phyloP scores from a whole-genome alignment of 345 rosid genomes.

The Conringia planisiliqua region DNA sequence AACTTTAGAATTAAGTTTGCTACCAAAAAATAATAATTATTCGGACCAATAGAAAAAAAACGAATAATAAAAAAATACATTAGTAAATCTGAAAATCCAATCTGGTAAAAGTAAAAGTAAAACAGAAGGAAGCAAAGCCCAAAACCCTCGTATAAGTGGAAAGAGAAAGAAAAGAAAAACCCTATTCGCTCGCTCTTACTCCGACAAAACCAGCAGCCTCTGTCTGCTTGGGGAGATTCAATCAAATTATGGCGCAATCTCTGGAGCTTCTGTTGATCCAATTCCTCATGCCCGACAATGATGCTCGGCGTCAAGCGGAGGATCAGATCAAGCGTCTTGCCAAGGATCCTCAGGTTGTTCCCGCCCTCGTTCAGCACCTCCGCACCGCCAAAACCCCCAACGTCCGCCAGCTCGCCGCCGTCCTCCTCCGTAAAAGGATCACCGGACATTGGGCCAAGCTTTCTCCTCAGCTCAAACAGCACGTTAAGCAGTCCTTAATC shows the following conservation, averaged over 20 bases:
- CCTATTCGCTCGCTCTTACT: constrained; percentile 20
- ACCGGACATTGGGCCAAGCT: constrained; percentile 99
- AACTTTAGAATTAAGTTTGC: not conserved
- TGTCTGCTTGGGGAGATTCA: constrained; percentile 10
- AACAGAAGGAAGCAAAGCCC: not conserved
- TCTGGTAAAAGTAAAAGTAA: not conserved
- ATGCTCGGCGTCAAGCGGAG: constrained; percentile 95
- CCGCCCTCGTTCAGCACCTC: constrained; percentile 91
- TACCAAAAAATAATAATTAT: not conserved
- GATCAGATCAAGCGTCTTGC: constrained; percentile 94
- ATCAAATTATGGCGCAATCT: constrained; percentile 73
- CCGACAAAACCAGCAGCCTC: constrained; percentile 21
- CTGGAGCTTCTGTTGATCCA: constrained; percentile 88
- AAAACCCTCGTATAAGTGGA: constrained; percentile 14
- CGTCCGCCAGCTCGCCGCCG: constrained; percentile 99
- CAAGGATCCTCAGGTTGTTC: constrained; percentile 98
- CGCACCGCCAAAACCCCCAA: constrained; percentile 99
- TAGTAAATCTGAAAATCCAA: not conserved
- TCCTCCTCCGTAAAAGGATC: constrained; percentile 97
- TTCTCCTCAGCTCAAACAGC: constrained; percentile 68
- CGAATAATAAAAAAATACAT: too few relatives aligned
- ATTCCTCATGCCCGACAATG: constrained; percentile 98
- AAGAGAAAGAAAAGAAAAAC: constrained; percentile 9
- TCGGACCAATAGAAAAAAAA: constrained; percentile 2
- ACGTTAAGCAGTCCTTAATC: constrained; percentile 80